Percentiles rank a stretch among this genome's conserved stretches.
phyloP scores from a whole-genome alignment of 305 asterid species.

The Nicotiana rustica region DNA sequence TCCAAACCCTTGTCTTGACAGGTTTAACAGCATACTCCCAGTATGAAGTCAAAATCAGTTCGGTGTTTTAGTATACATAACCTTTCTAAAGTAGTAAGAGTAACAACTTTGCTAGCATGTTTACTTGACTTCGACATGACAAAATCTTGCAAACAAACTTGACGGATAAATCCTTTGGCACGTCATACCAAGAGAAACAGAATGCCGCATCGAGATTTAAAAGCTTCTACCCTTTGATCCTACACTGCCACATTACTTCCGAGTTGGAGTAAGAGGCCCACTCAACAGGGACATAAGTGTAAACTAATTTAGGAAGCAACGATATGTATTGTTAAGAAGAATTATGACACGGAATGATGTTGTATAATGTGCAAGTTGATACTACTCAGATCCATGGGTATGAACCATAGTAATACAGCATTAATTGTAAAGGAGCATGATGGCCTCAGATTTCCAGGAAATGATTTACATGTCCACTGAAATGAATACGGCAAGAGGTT shows the following conservation, averaged over 20 bases:
- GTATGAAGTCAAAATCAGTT: neutral
- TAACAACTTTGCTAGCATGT: neutral
- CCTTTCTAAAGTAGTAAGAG: neutral
- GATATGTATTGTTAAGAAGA: neutral
- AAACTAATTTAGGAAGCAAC: neutral
- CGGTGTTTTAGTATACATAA: neutral
- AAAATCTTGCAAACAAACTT: conserved; percentile 24
- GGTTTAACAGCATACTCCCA: neutral
- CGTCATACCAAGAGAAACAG: neutral
- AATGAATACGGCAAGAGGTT: conserved; percentile 6
- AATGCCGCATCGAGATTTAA: neutral
- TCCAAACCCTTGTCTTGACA: neutral
- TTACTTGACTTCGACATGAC: neutral
- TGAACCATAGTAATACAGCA: neutral
- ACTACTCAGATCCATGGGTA: neutral
- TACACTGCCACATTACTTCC: conserved; percentile 14
- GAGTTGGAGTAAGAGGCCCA: neutral
- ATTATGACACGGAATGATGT: neutral
- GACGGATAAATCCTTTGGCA: neutral
- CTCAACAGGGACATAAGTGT: neutral
- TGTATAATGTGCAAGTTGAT: conserved; percentile 12
- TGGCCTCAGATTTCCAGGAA: neutral
- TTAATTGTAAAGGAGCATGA: neutral
- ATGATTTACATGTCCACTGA: neutral
- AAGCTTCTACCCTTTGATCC: conserved; percentile 8